Conservation (phyloP, 805 yeast species). For the Zygotorulaspora sp. region DNA sequence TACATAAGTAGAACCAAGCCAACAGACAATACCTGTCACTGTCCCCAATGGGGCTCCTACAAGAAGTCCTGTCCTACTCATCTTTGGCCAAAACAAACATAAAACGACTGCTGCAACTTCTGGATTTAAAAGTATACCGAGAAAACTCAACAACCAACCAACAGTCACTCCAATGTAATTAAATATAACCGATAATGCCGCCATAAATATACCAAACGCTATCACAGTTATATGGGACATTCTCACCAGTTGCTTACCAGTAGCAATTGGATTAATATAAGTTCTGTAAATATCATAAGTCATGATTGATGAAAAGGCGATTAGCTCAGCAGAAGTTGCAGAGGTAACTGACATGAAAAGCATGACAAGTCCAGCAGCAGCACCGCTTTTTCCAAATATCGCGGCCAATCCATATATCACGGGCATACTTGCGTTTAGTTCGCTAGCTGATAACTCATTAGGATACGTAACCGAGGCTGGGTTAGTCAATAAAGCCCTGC, state of each 20-base stretch:
- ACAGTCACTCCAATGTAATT: constrained; percentile 41
- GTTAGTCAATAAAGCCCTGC: constrained; percentile 34
- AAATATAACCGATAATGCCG: constrained; percentile 38
- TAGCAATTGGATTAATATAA: constrained; percentile 39
- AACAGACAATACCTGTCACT: constrained; percentile 49
- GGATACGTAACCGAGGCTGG: constrained; percentile 43
- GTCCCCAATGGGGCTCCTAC: constrained; percentile 43
- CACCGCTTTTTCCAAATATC: constrained; percentile 41
- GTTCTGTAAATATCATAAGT: constrained; percentile 41
- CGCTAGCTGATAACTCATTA: constrained; percentile 33
- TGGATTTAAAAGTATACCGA: constrained; percentile 40
- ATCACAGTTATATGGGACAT: constrained; percentile 36
- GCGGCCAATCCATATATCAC: constrained; percentile 44
- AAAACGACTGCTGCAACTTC: constrained; percentile 34
- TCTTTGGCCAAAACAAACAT: constrained; percentile 31
- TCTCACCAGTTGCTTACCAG: constrained; percentile 37
- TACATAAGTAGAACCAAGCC: constrained; percentile 42
- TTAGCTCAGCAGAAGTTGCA: constrained; percentile 41
- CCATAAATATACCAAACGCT: constrained; percentile 41
- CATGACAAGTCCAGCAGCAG: constrained; percentile 40
- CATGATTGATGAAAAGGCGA: constrained; percentile 39
- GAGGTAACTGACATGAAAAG: constrained; percentile 43
- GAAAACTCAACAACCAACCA: constrained; percentile 40
- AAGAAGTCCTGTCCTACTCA: constrained; percentile 16
- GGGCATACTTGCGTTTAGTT: constrained; percentile 40